These are phyloP conservation scores for Serendipita sp. DNA, from an alignment of 768 basidiomycete genomes.

Conservation along the genomic window DNA sequence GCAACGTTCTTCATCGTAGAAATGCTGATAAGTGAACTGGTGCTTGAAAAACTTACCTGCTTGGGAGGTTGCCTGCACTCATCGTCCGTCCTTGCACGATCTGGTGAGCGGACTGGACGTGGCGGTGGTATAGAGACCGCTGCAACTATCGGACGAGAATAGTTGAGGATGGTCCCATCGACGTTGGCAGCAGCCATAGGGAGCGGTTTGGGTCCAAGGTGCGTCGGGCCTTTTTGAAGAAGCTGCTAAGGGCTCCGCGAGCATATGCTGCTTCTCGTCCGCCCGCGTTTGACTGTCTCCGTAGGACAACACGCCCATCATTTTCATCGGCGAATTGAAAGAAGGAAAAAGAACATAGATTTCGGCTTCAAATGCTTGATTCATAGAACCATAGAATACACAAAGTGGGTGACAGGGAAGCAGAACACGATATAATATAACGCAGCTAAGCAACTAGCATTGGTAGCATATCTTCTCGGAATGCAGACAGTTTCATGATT, in stretches of 20 bases:
- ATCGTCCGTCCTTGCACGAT: background rate
- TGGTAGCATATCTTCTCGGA: conserved; percentile 18
- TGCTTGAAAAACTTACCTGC: background rate
- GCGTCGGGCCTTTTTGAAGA: too few species aligned
- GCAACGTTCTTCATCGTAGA: background rate
- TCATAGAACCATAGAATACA: too few species aligned
- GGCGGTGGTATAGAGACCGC: background rate
- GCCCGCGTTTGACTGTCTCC: too few species aligned
- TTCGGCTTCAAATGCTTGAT: too few species aligned
- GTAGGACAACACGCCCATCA: too few species aligned
- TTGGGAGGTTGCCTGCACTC: background rate
- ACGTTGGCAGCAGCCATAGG: background rate
- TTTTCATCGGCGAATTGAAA: too few species aligned
- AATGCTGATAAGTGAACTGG: too few species aligned
- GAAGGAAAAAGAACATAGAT: too few species aligned
- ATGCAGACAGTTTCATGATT: conserved; percentile 55
- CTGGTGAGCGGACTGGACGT: conserved; percentile 3
- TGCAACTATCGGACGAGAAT: conserved; percentile 1
- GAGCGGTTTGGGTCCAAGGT: conserved; percentile 1
- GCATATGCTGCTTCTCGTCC: too few species aligned
- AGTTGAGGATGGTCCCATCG: background rate
- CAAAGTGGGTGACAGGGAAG: too few species aligned
- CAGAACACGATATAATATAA: too few species aligned
- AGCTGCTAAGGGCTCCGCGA: too few species aligned
- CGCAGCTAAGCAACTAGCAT: background rate